Conservation (phyloP, 2,329 filamentous ascomycete species). For the Diplodia seriata region DNA sequence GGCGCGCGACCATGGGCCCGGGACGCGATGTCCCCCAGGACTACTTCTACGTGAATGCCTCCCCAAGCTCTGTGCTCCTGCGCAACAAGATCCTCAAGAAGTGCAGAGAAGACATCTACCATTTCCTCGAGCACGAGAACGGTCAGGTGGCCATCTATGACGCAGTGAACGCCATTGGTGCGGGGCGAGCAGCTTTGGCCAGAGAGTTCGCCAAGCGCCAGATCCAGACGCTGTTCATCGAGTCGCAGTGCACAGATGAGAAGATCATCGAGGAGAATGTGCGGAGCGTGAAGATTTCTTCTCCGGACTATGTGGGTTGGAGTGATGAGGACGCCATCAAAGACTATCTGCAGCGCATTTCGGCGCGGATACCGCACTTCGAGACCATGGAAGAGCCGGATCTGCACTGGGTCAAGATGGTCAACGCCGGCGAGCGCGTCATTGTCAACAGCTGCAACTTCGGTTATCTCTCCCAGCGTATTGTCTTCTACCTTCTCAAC, state of each 20-base stretch:
- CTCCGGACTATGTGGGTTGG: conserved; percentile 95
- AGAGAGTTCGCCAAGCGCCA: conserved; percentile 99
- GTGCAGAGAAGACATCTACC: conserved; percentile 95
- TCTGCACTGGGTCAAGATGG: conserved; percentile 99
- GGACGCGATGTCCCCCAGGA: conserved; percentile 89
- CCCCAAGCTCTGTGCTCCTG: conserved; percentile 87
- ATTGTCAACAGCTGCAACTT: conserved; percentile 98
- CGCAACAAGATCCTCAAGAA: conserved; percentile 98
- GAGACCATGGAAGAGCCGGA: conserved; percentile 96
- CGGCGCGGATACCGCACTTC: conserved; percentile 91
- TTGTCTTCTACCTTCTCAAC: conserved; percentile 98
- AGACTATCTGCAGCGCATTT: conserved; percentile 88
- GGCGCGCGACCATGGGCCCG: conserved; percentile 84
- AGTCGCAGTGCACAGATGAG: conserved; percentile 93
- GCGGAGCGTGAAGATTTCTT: conserved; percentile 95
- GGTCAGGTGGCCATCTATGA: conserved; percentile 99
- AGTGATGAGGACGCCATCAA: conserved; percentile 88
- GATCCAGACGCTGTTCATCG: conserved; percentile 94
- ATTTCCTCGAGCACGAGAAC: conserved; percentile 95
- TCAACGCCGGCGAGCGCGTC: conserved; percentile 91
- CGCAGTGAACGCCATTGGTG: conserved; percentile 90
- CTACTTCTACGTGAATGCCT: conserved; percentile 97
- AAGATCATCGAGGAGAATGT: conserved; percentile 96
- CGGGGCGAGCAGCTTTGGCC: conserved; percentile 80
- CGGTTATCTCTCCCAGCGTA: conserved; percentile 93